Conservation (phyloP, 2,329 filamentous ascomycete genomes). For the Phaeosphaeriaceae sp. region DNA sequence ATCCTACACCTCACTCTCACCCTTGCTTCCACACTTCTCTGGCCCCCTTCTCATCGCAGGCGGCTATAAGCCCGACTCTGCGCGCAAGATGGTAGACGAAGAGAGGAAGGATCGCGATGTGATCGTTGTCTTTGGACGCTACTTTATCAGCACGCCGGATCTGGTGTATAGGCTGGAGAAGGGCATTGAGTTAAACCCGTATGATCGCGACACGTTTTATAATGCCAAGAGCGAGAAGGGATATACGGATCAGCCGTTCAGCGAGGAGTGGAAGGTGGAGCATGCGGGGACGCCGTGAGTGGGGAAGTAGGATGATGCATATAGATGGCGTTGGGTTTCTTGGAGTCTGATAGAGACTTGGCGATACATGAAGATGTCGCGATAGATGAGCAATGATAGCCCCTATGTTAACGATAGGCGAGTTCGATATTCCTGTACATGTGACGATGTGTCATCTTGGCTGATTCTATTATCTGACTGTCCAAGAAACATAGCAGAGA, state of each 20-base stretch:
- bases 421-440: no score
- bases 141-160: constrained; percentile 59
- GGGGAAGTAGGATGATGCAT: not conserved
- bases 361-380: no score
- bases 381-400: no score
- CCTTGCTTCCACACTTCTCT: constrained; percentile 31
- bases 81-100: constrained; percentile 46
- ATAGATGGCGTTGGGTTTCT: not conserved
- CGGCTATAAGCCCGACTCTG: constrained; percentile 50
- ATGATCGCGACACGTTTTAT: constrained; percentile 58
- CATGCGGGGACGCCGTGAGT: constrained; percentile 7
- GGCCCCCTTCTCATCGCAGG: constrained; percentile 51
- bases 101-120: constrained; percentile 54
- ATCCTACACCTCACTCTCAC: constrained; percentile 26
- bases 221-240: constrained; percentile 41
- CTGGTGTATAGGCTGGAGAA: constrained; percentile 55
- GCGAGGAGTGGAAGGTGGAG: constrained; percentile 24
- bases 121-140: constrained; percentile 57
- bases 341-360: no score
- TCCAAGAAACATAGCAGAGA: no score
- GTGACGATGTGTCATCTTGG: no score
- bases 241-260: constrained; percentile 50
- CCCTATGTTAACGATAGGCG: no score
- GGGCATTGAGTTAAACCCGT: constrained; percentile 53
- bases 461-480: no score